A percentile compares a stretch with the other conserved stretches of the same genome.
phyloP scores from a whole-genome alignment of 805 yeast species.

The Wickerhamiella allomyrinae region DNA sequence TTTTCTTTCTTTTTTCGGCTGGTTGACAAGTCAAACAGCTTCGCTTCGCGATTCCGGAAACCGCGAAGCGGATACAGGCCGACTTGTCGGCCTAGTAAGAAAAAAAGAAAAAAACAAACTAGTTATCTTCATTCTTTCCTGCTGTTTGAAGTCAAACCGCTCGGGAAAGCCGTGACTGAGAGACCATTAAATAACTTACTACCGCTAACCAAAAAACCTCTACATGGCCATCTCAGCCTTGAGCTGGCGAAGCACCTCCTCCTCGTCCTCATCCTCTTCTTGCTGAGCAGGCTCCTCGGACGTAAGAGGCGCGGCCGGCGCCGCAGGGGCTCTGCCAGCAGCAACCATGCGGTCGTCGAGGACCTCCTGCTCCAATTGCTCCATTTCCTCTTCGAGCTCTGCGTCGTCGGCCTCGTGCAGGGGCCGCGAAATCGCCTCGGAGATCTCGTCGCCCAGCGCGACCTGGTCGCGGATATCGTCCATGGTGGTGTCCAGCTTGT shows the following conservation, averaged over 20 bases:
- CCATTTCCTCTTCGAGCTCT: constrained; percentile 89
- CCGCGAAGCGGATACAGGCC: no score
- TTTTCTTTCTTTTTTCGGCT: no score
- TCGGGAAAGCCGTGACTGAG: not conserved
- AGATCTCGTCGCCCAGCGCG: constrained; percentile 84
- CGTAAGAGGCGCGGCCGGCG: constrained; percentile 22
- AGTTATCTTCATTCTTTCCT: no score
- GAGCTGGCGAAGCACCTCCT: constrained; percentile 30
- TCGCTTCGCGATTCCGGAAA: no score
- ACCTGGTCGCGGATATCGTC: constrained; percentile 96
- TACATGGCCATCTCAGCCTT: constrained; percentile 32
- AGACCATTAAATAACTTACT: not conserved
- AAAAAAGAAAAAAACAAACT: no score
- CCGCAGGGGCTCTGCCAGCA: constrained; percentile 30
- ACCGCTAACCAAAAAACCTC: not conserved
- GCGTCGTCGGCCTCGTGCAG: constrained; percentile 75
- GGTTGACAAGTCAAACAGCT: no score
- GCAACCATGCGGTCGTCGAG: constrained; percentile 42
- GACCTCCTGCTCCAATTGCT: constrained; percentile 72
- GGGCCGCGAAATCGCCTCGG: constrained; percentile 92
- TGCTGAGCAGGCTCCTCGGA: constrained; percentile 15
- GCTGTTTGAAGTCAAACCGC: not conserved
- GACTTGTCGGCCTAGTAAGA: no score
- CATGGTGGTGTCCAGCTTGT: constrained; percentile 94
- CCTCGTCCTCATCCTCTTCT: constrained; percentile 28